A percentile compares a stretch with the other conserved stretches of the same genome.
Conservation (phyloP, 2,329 filamentous ascomycete species). For the Aspergillus chevalieri region DNA sequence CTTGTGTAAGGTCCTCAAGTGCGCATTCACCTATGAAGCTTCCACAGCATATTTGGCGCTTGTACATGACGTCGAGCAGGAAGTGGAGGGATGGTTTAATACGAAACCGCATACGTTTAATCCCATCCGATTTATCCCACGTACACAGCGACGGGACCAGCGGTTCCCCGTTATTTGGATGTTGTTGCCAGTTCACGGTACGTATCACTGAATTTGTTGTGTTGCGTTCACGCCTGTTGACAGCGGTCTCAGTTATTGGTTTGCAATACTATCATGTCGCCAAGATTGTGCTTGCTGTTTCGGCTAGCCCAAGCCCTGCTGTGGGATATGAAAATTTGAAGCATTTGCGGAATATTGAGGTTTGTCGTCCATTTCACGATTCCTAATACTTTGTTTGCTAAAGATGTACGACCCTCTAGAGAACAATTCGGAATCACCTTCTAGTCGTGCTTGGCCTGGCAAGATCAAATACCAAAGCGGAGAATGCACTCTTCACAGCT, state of each 20-base stretch:
- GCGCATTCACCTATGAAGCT: conserved; percentile 9
- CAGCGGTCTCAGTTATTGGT: conserved; percentile 21
- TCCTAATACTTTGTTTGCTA: background rate
- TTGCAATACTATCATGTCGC: conserved; percentile 32
- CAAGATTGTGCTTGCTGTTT: conserved; percentile 23
- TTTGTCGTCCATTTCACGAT: conserved; percentile 1
- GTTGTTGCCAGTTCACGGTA: conserved; percentile 27
- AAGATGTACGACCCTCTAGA: conserved; percentile 7
- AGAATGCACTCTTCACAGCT: conserved; percentile 23
- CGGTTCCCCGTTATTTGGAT: conserved; percentile 27
- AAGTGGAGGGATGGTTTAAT: conserved; percentile 18
- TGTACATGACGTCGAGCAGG: conserved; percentile 4
- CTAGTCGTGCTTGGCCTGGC: conserved; percentile 20
- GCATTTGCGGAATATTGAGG: conserved; percentile 17
- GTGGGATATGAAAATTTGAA: conserved; percentile 15
- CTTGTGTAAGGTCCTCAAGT: conserved; percentile 26
- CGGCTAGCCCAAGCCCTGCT: conserved; percentile 6
- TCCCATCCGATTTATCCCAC: conserved; percentile 19
- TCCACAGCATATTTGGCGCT: background rate
- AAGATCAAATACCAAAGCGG: conserved; percentile 19
- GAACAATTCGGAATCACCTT: conserved; percentile 16
- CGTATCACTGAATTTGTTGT: background rate
- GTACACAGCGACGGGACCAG: conserved; percentile 11
- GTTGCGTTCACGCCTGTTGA: background rate
- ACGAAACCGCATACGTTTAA: conserved; percentile 20